Evolutionary conservation across 352 stramenopile genomes (phyloP).

Genomic region (Globisporangium canariense): DNA sequence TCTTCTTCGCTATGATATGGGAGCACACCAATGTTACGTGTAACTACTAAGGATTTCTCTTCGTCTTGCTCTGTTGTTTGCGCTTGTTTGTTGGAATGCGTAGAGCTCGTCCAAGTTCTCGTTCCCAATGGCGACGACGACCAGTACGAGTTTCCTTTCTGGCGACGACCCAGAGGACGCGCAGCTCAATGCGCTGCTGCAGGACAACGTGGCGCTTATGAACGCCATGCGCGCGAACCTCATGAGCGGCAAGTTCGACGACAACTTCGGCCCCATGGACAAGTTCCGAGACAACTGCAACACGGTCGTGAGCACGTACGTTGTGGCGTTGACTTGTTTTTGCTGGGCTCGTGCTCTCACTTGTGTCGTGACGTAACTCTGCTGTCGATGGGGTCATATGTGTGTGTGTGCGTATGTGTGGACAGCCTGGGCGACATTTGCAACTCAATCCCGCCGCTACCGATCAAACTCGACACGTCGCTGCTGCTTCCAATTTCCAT

Average conservation of each 20-base stretch:
- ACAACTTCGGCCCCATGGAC: slow-evolving; percentile 54
- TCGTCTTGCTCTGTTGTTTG: not conserved
- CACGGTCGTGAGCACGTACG: slow-evolving; percentile 55
- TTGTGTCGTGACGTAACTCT: not conserved
- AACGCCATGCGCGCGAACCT: slow-evolving; percentile 73
- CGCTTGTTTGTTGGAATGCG: not conserved
- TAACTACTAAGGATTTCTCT: not conserved
- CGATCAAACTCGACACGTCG: slow-evolving; percentile 66
- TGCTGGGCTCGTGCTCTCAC: not conserved
- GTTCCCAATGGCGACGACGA: not conserved
- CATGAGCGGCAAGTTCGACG: slow-evolving; percentile 45
- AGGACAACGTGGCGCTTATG: slow-evolving; percentile 65
- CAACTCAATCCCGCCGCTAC: slow-evolving; percentile 59
- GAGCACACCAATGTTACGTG: not conserved
- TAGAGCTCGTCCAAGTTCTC: slow-evolving; percentile 6
- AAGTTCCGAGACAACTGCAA: slow-evolving; percentile 72
- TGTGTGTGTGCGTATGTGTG: not conserved
- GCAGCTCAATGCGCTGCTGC: slow-evolving; percentile 49
- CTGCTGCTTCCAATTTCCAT: slow-evolving; percentile 39
- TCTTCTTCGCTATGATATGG: not conserved
- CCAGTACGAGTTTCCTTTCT: not conserved
- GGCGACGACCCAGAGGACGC: slow-evolving; percentile 34
- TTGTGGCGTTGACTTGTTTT: slow-evolving; percentile 6
- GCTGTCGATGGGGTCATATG: not conserved
- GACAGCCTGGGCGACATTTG: slow-evolving; percentile 54